These are phyloP conservation scores for Ensete glaucum DNA, from an alignment of 176 grass and related monocot species.

Conservation along the genomic window DNA sequence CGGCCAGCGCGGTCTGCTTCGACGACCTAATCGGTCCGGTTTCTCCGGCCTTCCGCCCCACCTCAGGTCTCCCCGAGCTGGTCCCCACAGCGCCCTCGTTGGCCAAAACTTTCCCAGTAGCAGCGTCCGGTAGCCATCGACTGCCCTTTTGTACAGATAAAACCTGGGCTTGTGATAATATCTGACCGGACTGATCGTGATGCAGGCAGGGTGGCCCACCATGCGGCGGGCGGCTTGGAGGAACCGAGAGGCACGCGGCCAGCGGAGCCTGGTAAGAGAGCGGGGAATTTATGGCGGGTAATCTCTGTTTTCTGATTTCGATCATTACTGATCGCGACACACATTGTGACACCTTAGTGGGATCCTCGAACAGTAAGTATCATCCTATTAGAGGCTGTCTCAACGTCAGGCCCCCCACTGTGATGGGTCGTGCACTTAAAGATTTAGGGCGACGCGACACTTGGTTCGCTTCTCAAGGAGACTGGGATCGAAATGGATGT, in stretches of 20 bases:
- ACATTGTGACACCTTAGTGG: not conserved
- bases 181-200: not conserved
- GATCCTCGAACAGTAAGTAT: not conserved
- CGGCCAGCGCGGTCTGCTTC: slow-evolving; percentile 1
- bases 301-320: not conserved
- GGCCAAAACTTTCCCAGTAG: not conserved
- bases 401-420: not conserved
- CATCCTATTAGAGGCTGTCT: not conserved
- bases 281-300: slow-evolving; percentile 2
- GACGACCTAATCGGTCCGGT: not conserved
- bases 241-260: not conserved
- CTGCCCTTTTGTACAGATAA: not conserved
- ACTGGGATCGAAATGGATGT: not conserved
- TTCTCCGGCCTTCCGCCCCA: not conserved
- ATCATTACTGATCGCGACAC: not conserved
- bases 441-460: not conserved
- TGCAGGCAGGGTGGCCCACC: slow-evolving; percentile 5
- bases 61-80: not conserved
- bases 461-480: not conserved
- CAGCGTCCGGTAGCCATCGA: not conserved
- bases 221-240: not conserved
- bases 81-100: not conserved
- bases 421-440: not conserved
- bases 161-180: not conserved
- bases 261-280: slow-evolving; percentile 13